Evolutionary conservation across 1,284 basidiomycete species (phyloP), one percentile per base, ranked within the genome.

Genomic region (Rhodotorula sp.): DNA sequence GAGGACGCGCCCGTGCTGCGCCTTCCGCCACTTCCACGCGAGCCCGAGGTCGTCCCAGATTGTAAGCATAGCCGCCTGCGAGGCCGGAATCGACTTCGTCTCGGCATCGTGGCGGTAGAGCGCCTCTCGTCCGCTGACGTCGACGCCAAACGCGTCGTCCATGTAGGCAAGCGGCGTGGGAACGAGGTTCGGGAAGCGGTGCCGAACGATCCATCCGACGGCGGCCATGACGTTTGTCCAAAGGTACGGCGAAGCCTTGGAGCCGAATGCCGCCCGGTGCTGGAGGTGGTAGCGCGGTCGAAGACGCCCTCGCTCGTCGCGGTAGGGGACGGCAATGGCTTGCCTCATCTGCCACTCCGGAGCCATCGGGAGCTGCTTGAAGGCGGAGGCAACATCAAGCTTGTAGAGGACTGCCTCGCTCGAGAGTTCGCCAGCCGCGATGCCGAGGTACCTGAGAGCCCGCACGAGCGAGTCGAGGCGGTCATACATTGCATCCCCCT

Each of bases 201-300:
- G 15, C 20, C 2, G 11, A 22, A 62, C 30, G 53, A 62, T 55
- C 39, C 36, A 62, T 11, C 19, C 22, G 30, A 62, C 61, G 20
- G 46, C 52, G 52, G 15, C 13, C 61, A 62, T 62, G 29, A 62
- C 24, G 29, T 30, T 27, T 8, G 61, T 62, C 61, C 61, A 62
- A 13, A 62, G 20, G 44, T 7, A 55, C 13, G 61, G 61, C 29
- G 53, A 54, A 17, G 44, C 61, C 15, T 22, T 6, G 7, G 39
- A 55, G 13, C 53, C 61, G 24, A 62, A 62, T 2, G 61, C 61
- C 2, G 34, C 53, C 1, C 51, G 52, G n/a, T 29, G 30, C 29
- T 46, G 36, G 30, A 62, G 4, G 52, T 62, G 61, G 44, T 19
- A 55, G 39, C 34, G 61, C 7, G 19, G 27, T 2, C 9, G 24